A percentile compares a stretch with the other conserved stretches of the same genome.
phyloP scores from a whole-genome alignment of 768 basidiomycete genomes.

The Glaciozyma martinii region DNA sequence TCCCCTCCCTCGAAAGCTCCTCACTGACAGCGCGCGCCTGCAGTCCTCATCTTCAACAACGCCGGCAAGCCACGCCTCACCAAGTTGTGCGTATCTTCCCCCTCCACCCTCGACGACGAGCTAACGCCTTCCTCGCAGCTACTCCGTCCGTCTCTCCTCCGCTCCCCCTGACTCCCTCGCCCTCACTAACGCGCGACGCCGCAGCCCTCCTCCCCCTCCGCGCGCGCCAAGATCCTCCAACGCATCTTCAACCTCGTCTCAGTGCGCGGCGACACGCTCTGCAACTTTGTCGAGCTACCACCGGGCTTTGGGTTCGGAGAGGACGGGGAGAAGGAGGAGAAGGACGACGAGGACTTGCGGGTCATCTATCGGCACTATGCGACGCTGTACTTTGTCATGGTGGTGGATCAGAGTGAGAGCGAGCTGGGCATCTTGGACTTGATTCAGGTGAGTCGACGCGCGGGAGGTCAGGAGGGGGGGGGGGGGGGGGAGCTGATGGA shows the following conservation, averaged over 20 bases:
- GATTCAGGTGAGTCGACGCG: slow-evolving; percentile 65
- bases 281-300: slow-evolving; percentile 85
- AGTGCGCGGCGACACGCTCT: slow-evolving; percentile 67
- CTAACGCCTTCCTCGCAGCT: too few species aligned
- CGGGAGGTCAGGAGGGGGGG: too few species aligned
- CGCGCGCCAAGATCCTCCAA: slow-evolving; percentile 24
- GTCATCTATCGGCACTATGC: slow-evolving; percentile 37
- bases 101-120: slow-evolving; percentile 38
- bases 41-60: slow-evolving; percentile 71
- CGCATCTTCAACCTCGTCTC: slow-evolving; percentile 76
- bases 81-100: slow-evolving; percentile 72
- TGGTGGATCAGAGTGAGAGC: slow-evolving; percentile 91
- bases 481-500: background rate
- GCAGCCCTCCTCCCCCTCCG: slow-evolving; percentile 26
- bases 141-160: slow-evolving; percentile 45
- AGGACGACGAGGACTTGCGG: slow-evolving; percentile 35
- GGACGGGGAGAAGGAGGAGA: slow-evolving; percentile 60
- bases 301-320: slow-evolving; percentile 38
- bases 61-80: slow-evolving; percentile 73
- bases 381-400: slow-evolving; percentile 92
- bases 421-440: slow-evolving; percentile 92
- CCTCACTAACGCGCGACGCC: slow-evolving; percentile 45
- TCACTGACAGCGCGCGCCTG: background rate
- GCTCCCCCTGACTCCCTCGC: slow-evolving; percentile 18
- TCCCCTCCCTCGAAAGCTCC: background rate